These are phyloP conservation scores for Aspergillus carbonarius DNA, from an alignment of 2,329 filamentous ascomycete genomes.

Conservation along the genomic window DNA sequence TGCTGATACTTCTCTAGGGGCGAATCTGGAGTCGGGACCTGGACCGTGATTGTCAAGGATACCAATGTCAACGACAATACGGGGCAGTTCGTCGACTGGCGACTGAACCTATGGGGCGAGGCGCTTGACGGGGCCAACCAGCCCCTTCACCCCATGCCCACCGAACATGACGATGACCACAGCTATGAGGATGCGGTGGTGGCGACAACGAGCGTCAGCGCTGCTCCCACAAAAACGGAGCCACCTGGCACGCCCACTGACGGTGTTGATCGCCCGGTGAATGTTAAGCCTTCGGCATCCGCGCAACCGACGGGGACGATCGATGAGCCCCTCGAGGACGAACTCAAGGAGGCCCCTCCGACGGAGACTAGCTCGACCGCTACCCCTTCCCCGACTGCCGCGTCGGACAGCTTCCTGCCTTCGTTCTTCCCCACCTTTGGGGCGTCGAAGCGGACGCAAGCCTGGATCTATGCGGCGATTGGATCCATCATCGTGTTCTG, in stretches of 20 bases:
- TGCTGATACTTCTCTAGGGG: constrained; percentile 59
- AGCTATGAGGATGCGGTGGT: constrained; percentile 65
- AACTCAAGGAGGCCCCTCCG: constrained; percentile 24
- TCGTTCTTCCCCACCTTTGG: constrained; percentile 89
- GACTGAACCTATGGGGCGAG: constrained; percentile 91
- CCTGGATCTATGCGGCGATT: constrained; percentile 89
- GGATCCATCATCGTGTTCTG: constrained; percentile 86
- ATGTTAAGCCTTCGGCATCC: constrained; percentile 54
- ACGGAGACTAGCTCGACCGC: constrained; percentile 31
- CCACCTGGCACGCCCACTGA: constrained; percentile 56
- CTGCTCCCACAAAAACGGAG: constrained; percentile 47
- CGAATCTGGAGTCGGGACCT: constrained; percentile 80
- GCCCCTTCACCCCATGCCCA: constrained; percentile 74
- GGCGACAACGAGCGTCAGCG: constrained; percentile 62
- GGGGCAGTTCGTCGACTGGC: constrained; percentile 87
- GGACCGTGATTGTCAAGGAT: constrained; percentile 90
- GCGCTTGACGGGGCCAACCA: constrained; percentile 73
- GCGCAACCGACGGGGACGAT: constrained; percentile 24
- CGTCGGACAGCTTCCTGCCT: constrained; percentile 64
- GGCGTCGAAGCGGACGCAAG: constrained; percentile 78
- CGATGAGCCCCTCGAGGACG: constrained; percentile 1
- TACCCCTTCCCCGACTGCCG: constrained; percentile 34
- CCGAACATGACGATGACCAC: constrained; percentile 78
- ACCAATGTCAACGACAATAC: constrained; percentile 71
- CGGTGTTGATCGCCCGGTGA: constrained; percentile 64